Conservation (phyloP, 257 asterid species). For the Osmanthus fragrans region DNA sequence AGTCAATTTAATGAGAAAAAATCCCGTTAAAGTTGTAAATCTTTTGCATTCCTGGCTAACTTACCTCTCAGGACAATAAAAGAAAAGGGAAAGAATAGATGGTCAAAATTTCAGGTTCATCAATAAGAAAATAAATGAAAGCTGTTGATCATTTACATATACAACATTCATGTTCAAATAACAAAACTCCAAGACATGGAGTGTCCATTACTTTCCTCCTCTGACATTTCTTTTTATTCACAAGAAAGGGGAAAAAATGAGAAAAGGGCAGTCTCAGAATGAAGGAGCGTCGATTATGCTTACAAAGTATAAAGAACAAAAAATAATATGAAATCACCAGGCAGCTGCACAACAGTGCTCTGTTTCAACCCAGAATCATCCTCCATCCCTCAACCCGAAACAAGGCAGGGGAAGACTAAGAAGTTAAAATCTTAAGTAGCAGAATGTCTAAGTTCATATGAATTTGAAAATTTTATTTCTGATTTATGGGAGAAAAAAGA, state of each 20-base stretch:
- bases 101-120: not conserved
- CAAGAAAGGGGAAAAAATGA: not conserved
- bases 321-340: not conserved
- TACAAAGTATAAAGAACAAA: not conserved
- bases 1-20: not conserved
- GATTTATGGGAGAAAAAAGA: not conserved
- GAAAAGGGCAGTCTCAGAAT: not conserved
- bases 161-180: not conserved
- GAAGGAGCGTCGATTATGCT: not conserved
- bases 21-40: not conserved
- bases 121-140: not conserved
- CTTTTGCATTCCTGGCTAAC: not conserved
- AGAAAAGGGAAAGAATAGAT: not conserved
- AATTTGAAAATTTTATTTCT: not conserved
- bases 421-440: not conserved
- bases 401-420: not conserved
- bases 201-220: not conserved
- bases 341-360: not conserved
- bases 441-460: not conserved
- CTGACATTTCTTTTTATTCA: not conserved
- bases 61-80: not conserved
- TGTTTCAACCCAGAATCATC: not conserved
- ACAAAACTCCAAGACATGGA: not conserved
- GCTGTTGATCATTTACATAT: not conserved
- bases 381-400: not conserved